Evolutionary conservation across 352 stramenopile genomes (phyloP).

Genomic region (Pythium volutum): DNA sequence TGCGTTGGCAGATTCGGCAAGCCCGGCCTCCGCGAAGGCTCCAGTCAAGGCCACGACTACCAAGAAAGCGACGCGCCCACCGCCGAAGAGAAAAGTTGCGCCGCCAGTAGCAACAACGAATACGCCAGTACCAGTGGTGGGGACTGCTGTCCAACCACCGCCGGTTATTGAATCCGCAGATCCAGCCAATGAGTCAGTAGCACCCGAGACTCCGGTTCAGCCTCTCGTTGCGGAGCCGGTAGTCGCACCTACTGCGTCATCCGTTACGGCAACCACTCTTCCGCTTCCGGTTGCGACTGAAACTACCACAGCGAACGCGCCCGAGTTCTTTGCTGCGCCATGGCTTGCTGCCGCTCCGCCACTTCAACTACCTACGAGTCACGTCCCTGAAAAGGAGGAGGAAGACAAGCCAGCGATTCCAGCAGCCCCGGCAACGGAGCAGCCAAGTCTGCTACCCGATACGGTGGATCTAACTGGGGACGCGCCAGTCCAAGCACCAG

Average conservation of each 20-base stretch:
- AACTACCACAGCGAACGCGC: not conserved
- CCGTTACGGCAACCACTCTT: not conserved
- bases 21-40: not conserved
- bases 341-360: not conserved
- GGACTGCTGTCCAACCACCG: not conserved
- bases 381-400: not conserved
- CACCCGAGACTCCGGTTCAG: not conserved
- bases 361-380: not conserved
- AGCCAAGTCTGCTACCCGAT: not conserved
- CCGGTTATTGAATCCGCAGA: too few relatives aligned
- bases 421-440: not conserved
- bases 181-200: not conserved
- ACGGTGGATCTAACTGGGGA: slow-evolving; percentile 12
- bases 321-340: not conserved
- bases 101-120: not conserved
- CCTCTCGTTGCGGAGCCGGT: not conserved
- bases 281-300: not conserved
- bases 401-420: not conserved
- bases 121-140: not conserved
- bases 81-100: not conserved
- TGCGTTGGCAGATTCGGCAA: not conserved
- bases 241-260: not conserved
- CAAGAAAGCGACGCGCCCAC: not conserved
- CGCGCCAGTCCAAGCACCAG: not conserved
- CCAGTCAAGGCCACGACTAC: not conserved